Evolutionary conservation across 2,329 filamentous ascomycete genomes (phyloP), one percentile per base, ranked within the genome.

Genomic region (Beauveria medogensis): DNA sequence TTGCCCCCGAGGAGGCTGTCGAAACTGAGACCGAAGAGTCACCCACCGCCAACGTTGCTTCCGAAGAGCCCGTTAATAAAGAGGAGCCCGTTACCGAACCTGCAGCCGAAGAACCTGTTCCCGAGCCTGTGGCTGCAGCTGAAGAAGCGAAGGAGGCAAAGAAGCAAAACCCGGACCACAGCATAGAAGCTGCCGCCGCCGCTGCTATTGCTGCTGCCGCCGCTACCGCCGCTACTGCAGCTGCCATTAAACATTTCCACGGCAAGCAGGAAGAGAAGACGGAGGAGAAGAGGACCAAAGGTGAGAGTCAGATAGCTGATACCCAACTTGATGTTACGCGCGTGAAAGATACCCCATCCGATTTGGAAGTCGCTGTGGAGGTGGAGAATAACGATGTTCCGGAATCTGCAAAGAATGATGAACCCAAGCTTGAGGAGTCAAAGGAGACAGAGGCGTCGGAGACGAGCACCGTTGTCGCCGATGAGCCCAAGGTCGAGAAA

Each of bases 221-320:
- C 24, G 59, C 62, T 12, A 53, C 57, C 3, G 59, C 50, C 9
- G 58, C 54, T 7, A 62, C 60, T 30, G 22, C 55, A 6, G 58
- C 54, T 53, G 62, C 43, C 26, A 48, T 34, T 14, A 48, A 55
- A 26, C 41, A 59, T 20, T 47, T 46, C 3, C 58, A 58, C 5
- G 59, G 20, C 12, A n/a, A 52, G 44, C 47, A 44, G 53, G 61
- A 47, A 20, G 52, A 48, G 22, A 61, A 63, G 20, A 12, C 57
- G 16, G 58, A 43, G 2, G 40, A 62, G n/a, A 41, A 56, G n/a
- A 73, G 69, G 59, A 71, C 72, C 30, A 57, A 63, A 60, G 62
- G 54, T 54, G 47, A 60, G 48, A 59, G 54, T 10, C 37, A 63
- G 40, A 16, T 53, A 55, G 48, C 47, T 54, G 55, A 62, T 58